Evolutionary conservation across 305 asterid species (phyloP), one percentile per base, ranked within the genome.

Genomic region (Stenogyne calaminthoides): DNA sequence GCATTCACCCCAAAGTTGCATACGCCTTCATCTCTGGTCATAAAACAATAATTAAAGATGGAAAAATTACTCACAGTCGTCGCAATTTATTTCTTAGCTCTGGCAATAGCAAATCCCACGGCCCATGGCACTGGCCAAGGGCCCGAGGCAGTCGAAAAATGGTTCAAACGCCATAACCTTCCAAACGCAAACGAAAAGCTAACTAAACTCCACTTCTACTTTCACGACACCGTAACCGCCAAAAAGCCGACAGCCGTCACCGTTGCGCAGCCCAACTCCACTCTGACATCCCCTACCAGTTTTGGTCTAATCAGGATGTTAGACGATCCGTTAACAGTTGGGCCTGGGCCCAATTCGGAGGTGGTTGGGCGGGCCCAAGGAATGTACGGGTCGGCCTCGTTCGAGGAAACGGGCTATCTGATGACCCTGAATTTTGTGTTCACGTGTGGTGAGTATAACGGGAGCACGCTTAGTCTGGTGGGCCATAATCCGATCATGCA

Each of bases 311-410:
- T 42, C 49, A 11, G 49, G 49, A 42, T 42, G 49, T 10, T n/a
- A 15, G 49, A 42, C 49, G 49, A 42, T 6, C 49, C 49, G 49
- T 11, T 42, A n/a, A 42, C 49, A 0, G 49, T 42, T 12, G 6
- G 49, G 5, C 49, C 15, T 0, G 49, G 11, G 15, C 15, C 49
- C 15, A 4, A 42, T 12, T 42, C 49, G 6, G 3, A 42, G 66
- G 32, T 66, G 9, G 39, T 84, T n/a, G 88, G 88, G 14, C 76
- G 80, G 64, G 86, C 79, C 6, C 80, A 84, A 14, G 88, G 86
- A 37, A 32, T 81, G 5, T 76, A 77, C 36, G 78, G 70, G 0
- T 60, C 63, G 4, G 64, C 84, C 11, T 74, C 81, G 2, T n/a
- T 77, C 15, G 15, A 42, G 49, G 49, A 42, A 42, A 42, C 49